phyloP scores from a whole-genome alignment of 1,284 basidiomycete genomes.

The Tilletia horrida region DNA sequence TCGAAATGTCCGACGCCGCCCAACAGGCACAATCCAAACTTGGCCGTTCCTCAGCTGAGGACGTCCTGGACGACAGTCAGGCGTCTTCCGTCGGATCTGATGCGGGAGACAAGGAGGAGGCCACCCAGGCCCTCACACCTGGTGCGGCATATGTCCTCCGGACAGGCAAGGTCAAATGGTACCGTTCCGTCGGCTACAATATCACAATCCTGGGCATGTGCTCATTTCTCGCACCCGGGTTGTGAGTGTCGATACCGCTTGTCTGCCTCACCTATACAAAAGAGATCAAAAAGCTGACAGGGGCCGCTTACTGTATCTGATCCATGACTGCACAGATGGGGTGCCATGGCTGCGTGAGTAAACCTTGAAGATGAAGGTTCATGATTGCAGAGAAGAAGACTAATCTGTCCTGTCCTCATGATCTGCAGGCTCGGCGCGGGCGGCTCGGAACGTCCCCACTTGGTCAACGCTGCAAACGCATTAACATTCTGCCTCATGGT shows the following conservation, averaged over 20 bases:
- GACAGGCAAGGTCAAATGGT: constrained; percentile 25
- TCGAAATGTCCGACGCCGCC: too few relatives aligned
- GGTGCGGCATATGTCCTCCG: constrained; percentile 5
- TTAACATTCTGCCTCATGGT: constrained; percentile 40
- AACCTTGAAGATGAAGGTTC: too few relatives aligned
- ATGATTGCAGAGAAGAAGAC: not conserved
- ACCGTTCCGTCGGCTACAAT: constrained; percentile 41
- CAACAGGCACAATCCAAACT: too few relatives aligned
- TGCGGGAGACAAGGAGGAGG: constrained; percentile 10
- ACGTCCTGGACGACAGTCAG: not conserved
- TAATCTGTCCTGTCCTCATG: not conserved
- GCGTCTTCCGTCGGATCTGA: not conserved
- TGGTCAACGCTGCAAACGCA: constrained; percentile 55
- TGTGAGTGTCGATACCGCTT: too few relatives aligned
- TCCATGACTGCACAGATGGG: constrained; percentile 37
- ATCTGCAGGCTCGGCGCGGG: constrained; percentile 45
- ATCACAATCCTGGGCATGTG: constrained; percentile 52
- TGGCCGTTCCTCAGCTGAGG: too few relatives aligned
- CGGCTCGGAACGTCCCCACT: constrained; percentile 39
- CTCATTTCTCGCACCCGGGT: constrained; percentile 44
- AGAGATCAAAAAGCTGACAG: too few relatives aligned
- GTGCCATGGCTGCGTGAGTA: constrained; percentile 44
- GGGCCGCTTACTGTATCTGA: too few relatives aligned
- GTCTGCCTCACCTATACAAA: too few relatives aligned
- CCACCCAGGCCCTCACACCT: not conserved